Percentiles rank a stretch among this genome's conserved stretches.
Evolutionary conservation across 495 filamentous ascomycete species (phyloP).

Genomic region (Friedmanniomyces simplex): DNA sequence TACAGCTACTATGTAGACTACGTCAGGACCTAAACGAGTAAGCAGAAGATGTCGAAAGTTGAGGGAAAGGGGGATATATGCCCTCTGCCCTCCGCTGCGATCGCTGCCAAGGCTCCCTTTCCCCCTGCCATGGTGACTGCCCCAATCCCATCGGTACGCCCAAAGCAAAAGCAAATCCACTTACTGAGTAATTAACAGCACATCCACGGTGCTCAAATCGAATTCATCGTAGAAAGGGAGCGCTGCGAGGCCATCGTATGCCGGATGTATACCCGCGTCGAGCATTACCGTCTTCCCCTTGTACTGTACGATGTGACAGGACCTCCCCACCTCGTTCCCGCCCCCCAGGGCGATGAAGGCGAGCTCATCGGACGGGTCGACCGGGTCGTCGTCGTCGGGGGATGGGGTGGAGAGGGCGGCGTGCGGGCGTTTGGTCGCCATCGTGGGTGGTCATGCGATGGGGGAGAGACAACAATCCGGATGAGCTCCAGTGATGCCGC

Average conservation of each 20-base stretch:
- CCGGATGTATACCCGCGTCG: constrained; percentile 92
- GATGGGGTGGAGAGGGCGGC: constrained; percentile 24
- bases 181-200: constrained; percentile 97
- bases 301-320: constrained; percentile 96
- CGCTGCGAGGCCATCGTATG: constrained; percentile 88
- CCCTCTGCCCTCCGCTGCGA: too few relatives aligned
- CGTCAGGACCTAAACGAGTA: neutral
- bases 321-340: constrained; percentile 92
- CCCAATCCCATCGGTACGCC: neutral
- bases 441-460: constrained; percentile 12
- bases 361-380: constrained; percentile 63
- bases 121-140: neutral
- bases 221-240: constrained; percentile 98
- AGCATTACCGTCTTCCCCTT: constrained; percentile 99
- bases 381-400: constrained; percentile 32
- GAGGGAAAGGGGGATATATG: too few relatives aligned
- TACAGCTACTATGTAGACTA: constrained; percentile 21
- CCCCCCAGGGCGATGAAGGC: constrained; percentile 89
- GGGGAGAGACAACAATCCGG: too few relatives aligned
- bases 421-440: constrained; percentile 42
- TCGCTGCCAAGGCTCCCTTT: too few relatives aligned
- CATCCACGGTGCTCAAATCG: constrained; percentile 91
- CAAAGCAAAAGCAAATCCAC: constrained; percentile 25
- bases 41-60: too few relatives aligned
- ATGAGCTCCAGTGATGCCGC: too few relatives aligned